Conservation (phyloP, 495 filamentous ascomycete genomes). For the Cercophora scortea region DNA sequence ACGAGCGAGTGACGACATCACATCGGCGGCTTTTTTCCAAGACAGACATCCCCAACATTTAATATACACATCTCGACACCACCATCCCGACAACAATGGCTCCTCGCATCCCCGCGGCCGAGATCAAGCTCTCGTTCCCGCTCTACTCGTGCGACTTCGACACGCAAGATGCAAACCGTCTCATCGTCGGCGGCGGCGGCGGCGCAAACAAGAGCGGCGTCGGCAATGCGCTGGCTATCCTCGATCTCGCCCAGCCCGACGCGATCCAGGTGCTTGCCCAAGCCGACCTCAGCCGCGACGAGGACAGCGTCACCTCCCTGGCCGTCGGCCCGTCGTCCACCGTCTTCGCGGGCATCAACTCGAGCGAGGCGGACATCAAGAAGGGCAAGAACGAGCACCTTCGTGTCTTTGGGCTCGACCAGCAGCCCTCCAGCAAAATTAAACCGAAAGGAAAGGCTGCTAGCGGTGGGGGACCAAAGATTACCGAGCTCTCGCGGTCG, state of each 20-base stretch:
- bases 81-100: conserved; percentile 11
- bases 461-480: conserved; percentile 24
- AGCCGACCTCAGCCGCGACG: conserved; percentile 73
- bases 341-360: conserved; percentile 83
- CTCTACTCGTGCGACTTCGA: conserved; percentile 87
- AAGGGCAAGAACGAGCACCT: conserved; percentile 84
- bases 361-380: conserved; percentile 57
- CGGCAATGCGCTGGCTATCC: conserved; percentile 76
- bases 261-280: conserved; percentile 61
- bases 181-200: conserved; percentile 87
- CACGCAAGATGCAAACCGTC: conserved; percentile 60
- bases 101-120: conserved; percentile 17
- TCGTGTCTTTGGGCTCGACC: conserved; percentile 53
- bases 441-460: conserved; percentile 21
- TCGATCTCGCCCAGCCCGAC: conserved; percentile 55
- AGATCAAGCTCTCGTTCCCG: conserved; percentile 61
- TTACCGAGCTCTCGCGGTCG: conserved; percentile 48
- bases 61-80: neutral
- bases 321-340: conserved; percentile 54
- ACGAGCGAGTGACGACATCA: too few relatives aligned
- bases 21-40: neutral
- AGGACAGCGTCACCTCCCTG: conserved; percentile 85
- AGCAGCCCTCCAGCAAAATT: conserved; percentile 24
- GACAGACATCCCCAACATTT: neutral
- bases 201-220: conserved; percentile 81